phyloP scores from a whole-genome alignment of 2,329 filamentous ascomycete species.

The Colletotrichum karsti region DNA sequence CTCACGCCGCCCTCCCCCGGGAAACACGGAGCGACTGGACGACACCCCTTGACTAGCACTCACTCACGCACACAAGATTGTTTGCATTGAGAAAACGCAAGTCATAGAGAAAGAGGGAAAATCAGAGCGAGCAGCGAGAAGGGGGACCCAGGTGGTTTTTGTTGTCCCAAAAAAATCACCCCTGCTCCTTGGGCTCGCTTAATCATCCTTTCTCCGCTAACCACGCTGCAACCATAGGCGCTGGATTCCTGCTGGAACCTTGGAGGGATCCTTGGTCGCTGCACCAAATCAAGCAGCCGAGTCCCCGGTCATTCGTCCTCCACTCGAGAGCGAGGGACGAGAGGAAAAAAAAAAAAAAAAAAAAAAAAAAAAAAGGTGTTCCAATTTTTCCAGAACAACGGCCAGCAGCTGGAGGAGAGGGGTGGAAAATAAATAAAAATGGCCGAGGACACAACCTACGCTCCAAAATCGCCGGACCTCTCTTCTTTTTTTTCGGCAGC shows the following conservation, averaged over 20 bases:
- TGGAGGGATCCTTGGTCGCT: background rate
- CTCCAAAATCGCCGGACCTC: conserved; percentile 67
- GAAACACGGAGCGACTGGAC: background rate
- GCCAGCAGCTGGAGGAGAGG: background rate
- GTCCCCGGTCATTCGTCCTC: conserved; percentile 18
- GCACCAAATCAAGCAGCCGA: conserved; percentile 3
- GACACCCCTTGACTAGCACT: background rate
- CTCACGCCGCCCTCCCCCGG: background rate
- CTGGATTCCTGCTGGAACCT: conserved; percentile 6
- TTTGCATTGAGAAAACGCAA: background rate
- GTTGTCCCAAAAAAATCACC: background rate
- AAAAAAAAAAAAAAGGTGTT: conserved; percentile 19
- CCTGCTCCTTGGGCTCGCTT: conserved; percentile 25
- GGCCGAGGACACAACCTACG: conserved; percentile 60
- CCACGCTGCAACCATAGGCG: background rate
- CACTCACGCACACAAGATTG: background rate
- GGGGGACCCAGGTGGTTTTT: conserved; percentile 6
- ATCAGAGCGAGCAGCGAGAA: background rate
- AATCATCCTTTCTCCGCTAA: conserved; percentile 20
- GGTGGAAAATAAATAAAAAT: conserved; percentile 41
- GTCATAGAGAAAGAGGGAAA: background rate
- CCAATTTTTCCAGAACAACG: conserved; percentile 23
- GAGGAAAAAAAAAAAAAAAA: background rate
- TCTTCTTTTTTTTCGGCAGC: conserved; percentile 60
- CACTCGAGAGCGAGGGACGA: background rate